Conservation (phyloP, 345 rosid species). For the Nasturtium officinale region DNA sequence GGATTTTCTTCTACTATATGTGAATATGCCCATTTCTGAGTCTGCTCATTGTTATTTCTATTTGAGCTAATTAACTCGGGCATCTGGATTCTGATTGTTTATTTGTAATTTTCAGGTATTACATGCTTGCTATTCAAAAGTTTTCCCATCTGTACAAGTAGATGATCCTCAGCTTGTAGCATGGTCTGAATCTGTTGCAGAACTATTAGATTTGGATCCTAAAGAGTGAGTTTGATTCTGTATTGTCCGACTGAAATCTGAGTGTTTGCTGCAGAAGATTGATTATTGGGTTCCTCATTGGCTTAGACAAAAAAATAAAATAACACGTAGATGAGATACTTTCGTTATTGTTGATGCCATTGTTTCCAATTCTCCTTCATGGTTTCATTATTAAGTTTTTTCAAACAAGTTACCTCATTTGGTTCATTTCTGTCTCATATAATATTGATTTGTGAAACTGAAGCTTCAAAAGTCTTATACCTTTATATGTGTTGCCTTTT, state of each 20-base stretch:
- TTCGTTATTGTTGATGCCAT: neutral
- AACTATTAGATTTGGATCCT: conserved; percentile 75
- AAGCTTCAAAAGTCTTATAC: neutral
- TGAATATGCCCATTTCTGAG: neutral
- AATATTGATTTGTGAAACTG: neutral
- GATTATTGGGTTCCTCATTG: neutral
- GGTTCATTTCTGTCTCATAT: neutral
- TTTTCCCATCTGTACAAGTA: conserved; percentile 79
- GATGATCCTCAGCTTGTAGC: conserved; percentile 93
- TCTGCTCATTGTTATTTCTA: neutral
- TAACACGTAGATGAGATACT: neutral
- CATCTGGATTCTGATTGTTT: conserved; percentile 4
- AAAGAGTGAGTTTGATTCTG: conserved; percentile 71
- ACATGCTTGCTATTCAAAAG: conserved; percentile 88
- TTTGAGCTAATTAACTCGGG: neutral
- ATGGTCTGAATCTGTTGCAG: conserved; percentile 90
- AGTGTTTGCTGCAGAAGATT: neutral
- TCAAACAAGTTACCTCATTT: too few relatives aligned
- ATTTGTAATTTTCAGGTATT: conserved; percentile 56
- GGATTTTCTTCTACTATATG: neutral
- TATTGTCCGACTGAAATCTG: neutral
- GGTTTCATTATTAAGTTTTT: neutral
- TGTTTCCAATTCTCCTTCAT: neutral
- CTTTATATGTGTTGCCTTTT: neutral
- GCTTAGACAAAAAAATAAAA: neutral